phyloP scores from a whole-genome alignment of 2,329 filamentous ascomycete species.

The Herpotrichia juniperi region DNA sequence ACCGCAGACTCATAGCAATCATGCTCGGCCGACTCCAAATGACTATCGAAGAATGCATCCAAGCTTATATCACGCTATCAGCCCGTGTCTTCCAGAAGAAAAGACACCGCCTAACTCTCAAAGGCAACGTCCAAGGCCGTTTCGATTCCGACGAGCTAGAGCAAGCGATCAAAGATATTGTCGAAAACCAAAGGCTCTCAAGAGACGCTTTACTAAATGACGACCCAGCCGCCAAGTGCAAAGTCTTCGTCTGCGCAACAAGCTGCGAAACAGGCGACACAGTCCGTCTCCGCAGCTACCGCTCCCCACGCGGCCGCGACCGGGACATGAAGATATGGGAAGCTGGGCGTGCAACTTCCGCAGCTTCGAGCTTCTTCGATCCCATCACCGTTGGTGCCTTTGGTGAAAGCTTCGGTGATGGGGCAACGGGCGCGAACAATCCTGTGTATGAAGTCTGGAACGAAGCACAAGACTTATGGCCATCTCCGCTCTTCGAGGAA shows the following conservation, averaged over 20 bases:
- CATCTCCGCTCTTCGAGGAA: constrained; percentile 12
- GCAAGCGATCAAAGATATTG: constrained; percentile 18
- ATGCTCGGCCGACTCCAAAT: constrained; percentile 18
- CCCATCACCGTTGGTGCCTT: constrained; percentile 46
- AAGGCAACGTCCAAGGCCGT: constrained; percentile 18
- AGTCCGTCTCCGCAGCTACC: constrained; percentile 12
- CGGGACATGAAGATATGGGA: constrained; percentile 14
- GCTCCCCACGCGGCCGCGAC: constrained; percentile 14
- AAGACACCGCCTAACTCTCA: constrained; percentile 13
- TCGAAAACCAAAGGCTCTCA: constrained; percentile 12
- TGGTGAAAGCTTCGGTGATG: constrained; percentile 47
- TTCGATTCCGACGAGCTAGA: constrained; percentile 24
- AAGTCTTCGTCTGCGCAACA: constrained; percentile 18
- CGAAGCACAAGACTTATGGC: constrained; percentile 48
- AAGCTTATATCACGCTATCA: constrained; percentile 11
- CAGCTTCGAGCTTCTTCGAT: constrained; percentile 37
- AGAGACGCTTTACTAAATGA: constrained; percentile 15
- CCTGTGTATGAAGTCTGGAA: constrained; percentile 40
- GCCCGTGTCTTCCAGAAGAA: constrained; percentile 16
- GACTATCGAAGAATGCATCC: constrained; percentile 16
- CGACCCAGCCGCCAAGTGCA: constrained; percentile 9
- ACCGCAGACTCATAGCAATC: constrained; percentile 16
- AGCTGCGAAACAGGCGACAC: constrained; percentile 13
- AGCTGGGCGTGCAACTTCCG: constrained; percentile 32
- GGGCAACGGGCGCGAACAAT: constrained; percentile 48